Base-by-base conservation (phyloP, 2,329 filamentous ascomycete genomes). In the Venturia effusa region DNA sequence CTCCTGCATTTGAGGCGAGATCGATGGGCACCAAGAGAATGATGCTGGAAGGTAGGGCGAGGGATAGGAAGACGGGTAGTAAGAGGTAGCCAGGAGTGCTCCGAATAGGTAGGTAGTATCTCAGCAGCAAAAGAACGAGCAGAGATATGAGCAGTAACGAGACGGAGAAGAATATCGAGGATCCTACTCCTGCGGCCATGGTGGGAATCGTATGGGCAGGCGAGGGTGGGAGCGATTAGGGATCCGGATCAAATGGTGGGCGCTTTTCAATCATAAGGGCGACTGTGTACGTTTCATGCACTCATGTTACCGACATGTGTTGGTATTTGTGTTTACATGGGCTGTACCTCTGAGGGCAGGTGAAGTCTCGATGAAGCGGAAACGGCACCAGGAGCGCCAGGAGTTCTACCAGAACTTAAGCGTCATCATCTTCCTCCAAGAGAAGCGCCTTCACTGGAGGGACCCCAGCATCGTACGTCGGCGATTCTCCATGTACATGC, bases 11-110 rank as follows among this genome's bases (percentile, higher is more conserved):
- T 7, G 92, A 96, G 1, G 93, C 92, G 68, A 99, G 85, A 75
- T 99, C 94, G 74, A 99, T 95, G 5, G 94, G 94, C 7, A 99
- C 92, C 27, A 99, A 84, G 30, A 99, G 81, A 30, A 97, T 85
- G 71, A 96, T 93, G 74, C 89, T 92, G 59, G 91, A 90, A 13
- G 94, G 95, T 6, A 99, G 84, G 72, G 90, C 92, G 69, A 99
- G 83, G n/a, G 93, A 91, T 68, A 99, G 88, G 78, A 99, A 99
- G 67, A 99, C 91, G 41, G 94, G 93, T 1, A 97, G 83, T 61
- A 92, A 83, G 61, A 97, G 86, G 76, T 95, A 97, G 66, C 88
- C 90, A 0, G 94, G 93, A 0, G 94, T 97, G 7, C 88, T 86
- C 69, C 94, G 91, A 40, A 99, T 82, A 2, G 93, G 93, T 11